Conservation (phyloP, 495 filamentous ascomycete genomes). For the Tuber melanosporum region DNA sequence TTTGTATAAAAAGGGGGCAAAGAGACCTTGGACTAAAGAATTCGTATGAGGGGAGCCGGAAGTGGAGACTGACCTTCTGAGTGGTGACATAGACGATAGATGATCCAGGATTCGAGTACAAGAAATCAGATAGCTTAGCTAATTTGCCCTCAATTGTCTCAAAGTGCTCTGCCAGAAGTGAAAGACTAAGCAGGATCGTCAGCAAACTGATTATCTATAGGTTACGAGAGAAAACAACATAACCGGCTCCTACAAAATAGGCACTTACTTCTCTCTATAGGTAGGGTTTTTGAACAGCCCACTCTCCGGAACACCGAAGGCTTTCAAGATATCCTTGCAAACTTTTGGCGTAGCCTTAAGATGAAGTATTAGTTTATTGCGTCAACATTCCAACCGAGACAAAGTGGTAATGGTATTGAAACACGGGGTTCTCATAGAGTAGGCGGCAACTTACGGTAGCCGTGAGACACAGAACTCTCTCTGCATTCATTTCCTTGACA, state of each 20-base stretch:
- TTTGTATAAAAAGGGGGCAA: background rate
- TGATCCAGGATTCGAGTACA: conserved; percentile 49
- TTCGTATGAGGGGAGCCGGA: background rate
- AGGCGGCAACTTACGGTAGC: conserved; percentile 45
- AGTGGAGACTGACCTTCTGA: conserved; percentile 37
- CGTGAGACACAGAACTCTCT: conserved; percentile 54
- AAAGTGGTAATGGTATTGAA: background rate
- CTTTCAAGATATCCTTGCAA: conserved; percentile 49
- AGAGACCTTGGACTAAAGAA: background rate
- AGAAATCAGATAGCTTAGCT: conserved; percentile 47
- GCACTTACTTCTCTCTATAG: conserved; percentile 50
- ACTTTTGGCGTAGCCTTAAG: conserved; percentile 50
- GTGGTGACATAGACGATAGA: conserved; percentile 55
- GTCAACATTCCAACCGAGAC: background rate
- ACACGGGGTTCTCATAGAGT: background rate
- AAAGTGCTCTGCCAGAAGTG: conserved; percentile 49
- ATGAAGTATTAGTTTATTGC: background rate
- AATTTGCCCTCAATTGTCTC: conserved; percentile 45
- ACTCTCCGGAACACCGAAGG: conserved; percentile 49
- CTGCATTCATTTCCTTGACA: conserved; percentile 51
- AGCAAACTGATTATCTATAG: background rate
- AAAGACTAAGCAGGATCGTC: conserved; percentile 36
- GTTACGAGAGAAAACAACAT: background rate
- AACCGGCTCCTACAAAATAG: background rate
- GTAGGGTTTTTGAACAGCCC: conserved; percentile 53